Conservation (phyloP, 495 filamentous ascomycete species). For the Jackrogersella minutella region DNA sequence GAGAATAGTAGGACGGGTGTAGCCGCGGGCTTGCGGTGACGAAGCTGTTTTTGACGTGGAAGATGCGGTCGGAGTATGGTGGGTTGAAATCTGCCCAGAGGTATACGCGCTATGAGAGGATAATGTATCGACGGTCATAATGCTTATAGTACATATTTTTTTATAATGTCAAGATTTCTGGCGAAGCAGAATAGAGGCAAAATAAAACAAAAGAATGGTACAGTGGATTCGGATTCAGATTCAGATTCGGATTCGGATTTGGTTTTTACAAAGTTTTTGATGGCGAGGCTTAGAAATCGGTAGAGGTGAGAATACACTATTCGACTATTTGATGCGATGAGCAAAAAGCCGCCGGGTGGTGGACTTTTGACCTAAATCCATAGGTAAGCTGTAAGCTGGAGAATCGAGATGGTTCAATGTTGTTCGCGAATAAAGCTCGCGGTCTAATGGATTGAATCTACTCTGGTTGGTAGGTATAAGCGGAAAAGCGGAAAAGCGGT, state of each 20-base stretch:
- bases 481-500: conserved; percentile 25
- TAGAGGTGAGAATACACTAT: conserved; percentile 12
- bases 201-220: no score
- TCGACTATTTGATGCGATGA: conserved; percentile 26
- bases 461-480: conserved; percentile 34
- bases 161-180: background rate
- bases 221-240: no score
- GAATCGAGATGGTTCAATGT: background rate
- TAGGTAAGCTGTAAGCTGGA: background rate
- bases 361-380: no score
- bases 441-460: conserved; percentile 22
- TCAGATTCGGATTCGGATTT: no score
- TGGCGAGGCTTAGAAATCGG: conserved; percentile 11
- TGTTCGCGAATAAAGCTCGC: conserved; percentile 37
- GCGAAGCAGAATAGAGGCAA: background rate
- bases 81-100: conserved; percentile 23
- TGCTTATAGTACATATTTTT: conserved; percentile 33
- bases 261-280: background rate
- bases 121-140: conserved; percentile 34
- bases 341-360: no score
- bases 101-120: conserved; percentile 35
- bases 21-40: conserved; percentile 10
- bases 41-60: conserved; percentile 15
- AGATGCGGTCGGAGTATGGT: conserved; percentile 20
- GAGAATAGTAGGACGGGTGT: no score